These are phyloP conservation scores for Neofusicoccum kwambonambiense DNA, from an alignment of 2,329 filamentous ascomycete species.

Conservation along the genomic window DNA sequence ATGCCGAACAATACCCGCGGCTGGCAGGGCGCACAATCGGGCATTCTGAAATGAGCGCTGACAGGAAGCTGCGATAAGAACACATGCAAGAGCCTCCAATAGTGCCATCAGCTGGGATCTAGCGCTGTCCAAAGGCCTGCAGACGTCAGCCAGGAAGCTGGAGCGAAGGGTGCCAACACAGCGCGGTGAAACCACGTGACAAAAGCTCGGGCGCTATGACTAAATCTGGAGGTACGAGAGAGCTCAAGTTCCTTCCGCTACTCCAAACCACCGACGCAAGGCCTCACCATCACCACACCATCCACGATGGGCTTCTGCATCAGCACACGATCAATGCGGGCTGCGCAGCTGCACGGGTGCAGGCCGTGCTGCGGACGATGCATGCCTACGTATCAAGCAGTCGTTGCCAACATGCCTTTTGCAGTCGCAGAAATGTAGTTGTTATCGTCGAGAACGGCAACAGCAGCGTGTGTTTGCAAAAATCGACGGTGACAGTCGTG, in stretches of 20 bases:
- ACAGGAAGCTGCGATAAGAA: too few species aligned
- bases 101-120: too few species aligned
- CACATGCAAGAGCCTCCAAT: too few species aligned
- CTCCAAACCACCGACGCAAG: constrained; percentile 1
- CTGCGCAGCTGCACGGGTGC: neutral
- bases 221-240: neutral
- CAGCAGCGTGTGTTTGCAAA: neutral
- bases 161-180: too few species aligned
- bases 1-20: too few species aligned
- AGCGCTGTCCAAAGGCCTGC: too few species aligned
- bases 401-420: neutral
- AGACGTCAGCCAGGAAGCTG: too few species aligned
- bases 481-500: neutral
- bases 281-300: constrained; percentile 10
- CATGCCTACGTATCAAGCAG: neutral
- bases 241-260: neutral
- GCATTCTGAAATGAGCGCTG: too few species aligned
- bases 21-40: too few species aligned
- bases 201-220: neutral
- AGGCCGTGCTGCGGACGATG: neutral
- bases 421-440: neutral
- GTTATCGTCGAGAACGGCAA: neutral
- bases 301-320: neutral
- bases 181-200: too few species aligned
- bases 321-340: neutral